Percentiles rank a stretch among this genome's conserved stretches.
Conservation (phyloP, 2,329 filamentous ascomycete species). For the Penicillium sp. region DNA sequence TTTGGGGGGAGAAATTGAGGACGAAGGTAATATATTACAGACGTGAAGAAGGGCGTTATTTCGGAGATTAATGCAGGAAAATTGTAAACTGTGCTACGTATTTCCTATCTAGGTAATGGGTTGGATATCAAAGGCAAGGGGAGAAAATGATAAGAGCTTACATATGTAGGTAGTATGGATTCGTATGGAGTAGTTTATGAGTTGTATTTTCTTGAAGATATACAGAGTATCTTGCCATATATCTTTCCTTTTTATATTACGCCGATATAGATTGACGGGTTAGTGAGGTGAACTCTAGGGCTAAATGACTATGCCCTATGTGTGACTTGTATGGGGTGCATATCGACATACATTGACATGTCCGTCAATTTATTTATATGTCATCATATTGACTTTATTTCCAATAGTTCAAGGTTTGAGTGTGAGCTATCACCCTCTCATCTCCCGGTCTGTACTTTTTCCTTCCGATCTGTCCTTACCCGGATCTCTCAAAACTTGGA, state of each 20-base stretch:
- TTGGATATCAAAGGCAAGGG: neutral
- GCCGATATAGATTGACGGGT: too few relatives aligned
- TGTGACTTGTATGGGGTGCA: neutral
- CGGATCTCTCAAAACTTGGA: slow-evolving; percentile 11
- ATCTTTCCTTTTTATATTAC: too few relatives aligned
- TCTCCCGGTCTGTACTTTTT: neutral
- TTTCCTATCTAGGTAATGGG: neutral
- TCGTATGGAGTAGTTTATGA: too few relatives aligned
- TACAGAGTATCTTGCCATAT: too few relatives aligned
- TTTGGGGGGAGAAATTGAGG: neutral
- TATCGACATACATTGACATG: neutral
- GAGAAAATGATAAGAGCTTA: too few relatives aligned
- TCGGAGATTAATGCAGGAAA: slow-evolving; percentile 8
- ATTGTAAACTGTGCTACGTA: neutral
- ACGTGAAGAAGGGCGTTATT: slow-evolving; percentile 5
- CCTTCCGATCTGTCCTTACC: slow-evolving; percentile 8
- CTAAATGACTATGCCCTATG: too few relatives aligned
- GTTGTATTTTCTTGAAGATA: too few relatives aligned
- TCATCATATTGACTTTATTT: neutral
- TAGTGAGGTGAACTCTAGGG: too few relatives aligned
- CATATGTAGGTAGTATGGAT: too few relatives aligned
- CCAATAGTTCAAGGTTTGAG: slow-evolving; percentile 1
- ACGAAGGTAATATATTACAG: neutral
- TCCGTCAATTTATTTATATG: neutral
- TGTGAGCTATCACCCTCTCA: slow-evolving; percentile 5